Conservation (phyloP, 805 yeast species). For the Wickerhamiella bombiphila region DNA sequence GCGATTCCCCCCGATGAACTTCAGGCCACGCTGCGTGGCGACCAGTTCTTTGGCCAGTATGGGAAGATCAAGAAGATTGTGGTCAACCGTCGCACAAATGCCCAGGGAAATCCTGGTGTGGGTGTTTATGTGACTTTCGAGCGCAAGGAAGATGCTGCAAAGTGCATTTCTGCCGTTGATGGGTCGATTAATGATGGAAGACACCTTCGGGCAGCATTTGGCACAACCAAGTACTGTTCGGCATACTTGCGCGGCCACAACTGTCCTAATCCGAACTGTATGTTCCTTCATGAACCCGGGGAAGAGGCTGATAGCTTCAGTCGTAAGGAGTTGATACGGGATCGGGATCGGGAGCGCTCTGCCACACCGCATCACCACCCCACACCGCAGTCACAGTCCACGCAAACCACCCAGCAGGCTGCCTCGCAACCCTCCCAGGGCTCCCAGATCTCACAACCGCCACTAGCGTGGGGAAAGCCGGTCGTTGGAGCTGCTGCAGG, state of each 20-base stretch:
- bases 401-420: conserved; percentile 15
- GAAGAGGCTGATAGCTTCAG: conserved; percentile 97
- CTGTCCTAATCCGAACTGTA: conserved; percentile 97
- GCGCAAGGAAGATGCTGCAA: conserved; percentile 86
- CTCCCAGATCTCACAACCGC: conserved; percentile 14
- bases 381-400: conserved; percentile 15
- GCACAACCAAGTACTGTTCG: conserved; percentile 97
- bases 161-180: conserved; percentile 80
- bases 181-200: conserved; percentile 90
- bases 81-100: conserved; percentile 59
- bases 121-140: conserved; percentile 94
- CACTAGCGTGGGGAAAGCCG: conserved; percentile 18
- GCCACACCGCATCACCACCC: not conserved
- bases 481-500: conserved; percentile 27
- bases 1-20: conserved; percentile 74
- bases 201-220: conserved; percentile 85
- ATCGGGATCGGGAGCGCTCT: conserved; percentile 1
- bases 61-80: conserved; percentile 92
- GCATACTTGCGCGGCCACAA: conserved; percentile 86
- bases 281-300: conserved; percentile 98
- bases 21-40: conserved; percentile 68
- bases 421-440: conserved; percentile 10
- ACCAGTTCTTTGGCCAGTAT: conserved; percentile 94
- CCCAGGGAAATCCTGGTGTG: conserved; percentile 54
- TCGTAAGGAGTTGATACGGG: conserved; percentile 47